These are phyloP conservation scores for Canariomyces notabilis DNA, from an alignment of 2,329 filamentous ascomycete species.

Conservation along the genomic window DNA sequence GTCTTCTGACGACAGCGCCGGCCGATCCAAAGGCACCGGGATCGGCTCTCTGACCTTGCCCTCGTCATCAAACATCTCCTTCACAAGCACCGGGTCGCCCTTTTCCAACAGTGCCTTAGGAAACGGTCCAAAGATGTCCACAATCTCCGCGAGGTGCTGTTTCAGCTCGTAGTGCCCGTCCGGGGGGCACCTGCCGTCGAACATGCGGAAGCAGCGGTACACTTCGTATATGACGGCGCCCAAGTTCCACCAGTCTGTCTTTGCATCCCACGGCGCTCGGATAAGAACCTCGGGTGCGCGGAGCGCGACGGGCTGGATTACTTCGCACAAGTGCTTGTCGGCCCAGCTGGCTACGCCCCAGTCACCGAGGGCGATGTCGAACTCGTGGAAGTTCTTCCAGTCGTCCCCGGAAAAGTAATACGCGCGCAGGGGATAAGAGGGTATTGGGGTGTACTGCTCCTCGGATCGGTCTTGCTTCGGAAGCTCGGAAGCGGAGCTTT, in stretches of 20 bases:
- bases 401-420: conserved; percentile 13
- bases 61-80: conserved; percentile 9
- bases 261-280: conserved; percentile 11
- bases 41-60: conserved; percentile 2
- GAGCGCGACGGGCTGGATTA: conserved; percentile 15
- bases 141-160: conserved; percentile 14
- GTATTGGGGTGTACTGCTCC: conserved; percentile 8
- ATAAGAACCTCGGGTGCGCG: conserved; percentile 17
- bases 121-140: conserved; percentile 13
- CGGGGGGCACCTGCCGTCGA: background rate
- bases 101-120: conserved; percentile 7
- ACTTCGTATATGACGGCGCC: conserved; percentile 11
- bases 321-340: conserved; percentile 9
- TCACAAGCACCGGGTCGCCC: conserved; percentile 7
- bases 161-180: conserved; percentile 7
- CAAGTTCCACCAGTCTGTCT: conserved; percentile 15
- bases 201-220: conserved; percentile 11
- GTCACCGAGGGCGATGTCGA: conserved; percentile 17
- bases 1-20: conserved; percentile 1
- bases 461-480: conserved; percentile 11
- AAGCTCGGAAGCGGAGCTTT: background rate
- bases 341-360: conserved; percentile 16
- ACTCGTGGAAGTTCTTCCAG: background rate
- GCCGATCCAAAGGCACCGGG: background rate
- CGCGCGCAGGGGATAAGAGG: background rate